Evolutionary conservation across 2,329 filamentous ascomycete species (phyloP).

Genomic region (Fusarium solani-melongenae): DNA sequence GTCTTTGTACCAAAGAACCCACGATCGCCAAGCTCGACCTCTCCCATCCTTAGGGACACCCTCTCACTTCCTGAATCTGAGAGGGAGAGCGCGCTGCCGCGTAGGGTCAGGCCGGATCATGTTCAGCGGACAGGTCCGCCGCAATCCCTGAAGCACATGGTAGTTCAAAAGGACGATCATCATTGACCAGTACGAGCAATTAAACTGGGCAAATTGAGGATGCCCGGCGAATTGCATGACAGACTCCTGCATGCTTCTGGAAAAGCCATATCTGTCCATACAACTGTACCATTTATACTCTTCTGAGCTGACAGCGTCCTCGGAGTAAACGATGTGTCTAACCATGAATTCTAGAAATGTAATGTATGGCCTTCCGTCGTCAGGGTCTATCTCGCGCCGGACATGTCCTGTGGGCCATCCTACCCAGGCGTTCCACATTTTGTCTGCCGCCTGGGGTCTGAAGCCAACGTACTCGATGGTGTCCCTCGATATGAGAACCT

Average conservation of each 20-base stretch:
- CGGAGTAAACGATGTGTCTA: background rate
- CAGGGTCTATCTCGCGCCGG: background rate
- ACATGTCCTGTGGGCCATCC: background rate
- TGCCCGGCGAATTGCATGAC: rapidly evolving
- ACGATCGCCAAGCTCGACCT: background rate
- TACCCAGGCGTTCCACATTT: background rate
- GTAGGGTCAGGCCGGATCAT: no score
- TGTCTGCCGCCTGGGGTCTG: background rate
- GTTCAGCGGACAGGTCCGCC: no score
- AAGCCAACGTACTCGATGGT: background rate
- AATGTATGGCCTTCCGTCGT: background rate
- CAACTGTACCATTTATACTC: background rate
- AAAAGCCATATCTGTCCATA: background rate
- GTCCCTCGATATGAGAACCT: background rate
- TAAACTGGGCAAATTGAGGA: background rate
- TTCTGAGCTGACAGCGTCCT: background rate
- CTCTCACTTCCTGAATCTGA: no score
- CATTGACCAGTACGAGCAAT: background rate
- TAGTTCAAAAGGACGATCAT: background rate
- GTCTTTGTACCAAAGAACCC: background rate
- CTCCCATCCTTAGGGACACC: background rate
- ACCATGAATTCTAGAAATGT: background rate
- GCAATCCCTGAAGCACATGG: no score
- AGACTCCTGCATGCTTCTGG: background rate
- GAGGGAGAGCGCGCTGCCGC: no score